Evolutionary conservation across 352 stramenopile genomes (phyloP).

Genomic region (Phytopythium montanum): DNA sequence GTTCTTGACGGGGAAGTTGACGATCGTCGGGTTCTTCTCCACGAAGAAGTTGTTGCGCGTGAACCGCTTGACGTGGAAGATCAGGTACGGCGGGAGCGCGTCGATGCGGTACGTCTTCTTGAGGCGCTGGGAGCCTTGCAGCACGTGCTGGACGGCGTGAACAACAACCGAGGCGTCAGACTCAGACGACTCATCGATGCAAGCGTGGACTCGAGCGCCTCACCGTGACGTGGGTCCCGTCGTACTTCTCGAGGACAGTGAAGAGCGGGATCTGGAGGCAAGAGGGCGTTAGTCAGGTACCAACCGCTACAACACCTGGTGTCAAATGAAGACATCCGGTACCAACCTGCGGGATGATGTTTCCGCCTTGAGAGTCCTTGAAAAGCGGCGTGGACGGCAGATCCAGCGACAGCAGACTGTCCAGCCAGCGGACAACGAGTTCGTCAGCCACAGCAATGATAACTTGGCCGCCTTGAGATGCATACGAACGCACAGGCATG

Average conservation of each 20-base stretch:
- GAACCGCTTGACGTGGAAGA: constrained; percentile 98
- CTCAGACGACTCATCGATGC: neutral
- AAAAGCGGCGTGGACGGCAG: constrained; percentile 98
- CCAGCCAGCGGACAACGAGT: constrained; percentile 16
- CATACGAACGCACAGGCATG: constrained; percentile 53
- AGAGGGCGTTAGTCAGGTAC: too few relatives aligned
- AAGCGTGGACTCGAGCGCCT: neutral
- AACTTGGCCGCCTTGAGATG: neutral
- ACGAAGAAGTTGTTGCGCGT: constrained; percentile 97
- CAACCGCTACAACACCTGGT: too few relatives aligned
- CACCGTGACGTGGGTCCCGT: constrained; percentile 85
- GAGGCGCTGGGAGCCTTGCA: constrained; percentile 77
- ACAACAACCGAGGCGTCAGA: neutral
- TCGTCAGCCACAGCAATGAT: neutral
- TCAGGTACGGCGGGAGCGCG: constrained; percentile 92
- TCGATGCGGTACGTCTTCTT: constrained; percentile 93
- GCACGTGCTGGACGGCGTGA: constrained; percentile 47
- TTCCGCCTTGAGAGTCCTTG: constrained; percentile 95
- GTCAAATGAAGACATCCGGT: too few relatives aligned
- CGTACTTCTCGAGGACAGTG: constrained; percentile 97
- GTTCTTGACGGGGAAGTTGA: constrained; percentile 99
- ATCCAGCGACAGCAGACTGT: constrained; percentile 94
- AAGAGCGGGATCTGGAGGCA: constrained; percentile 91
- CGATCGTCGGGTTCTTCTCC: constrained; percentile 99
- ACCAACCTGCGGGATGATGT: constrained; percentile 94